A percentile compares a stretch with the other conserved stretches of the same genome.
Conservation (phyloP, 768 basidiomycete genomes). For the Rhizopogon salebrosus region DNA sequence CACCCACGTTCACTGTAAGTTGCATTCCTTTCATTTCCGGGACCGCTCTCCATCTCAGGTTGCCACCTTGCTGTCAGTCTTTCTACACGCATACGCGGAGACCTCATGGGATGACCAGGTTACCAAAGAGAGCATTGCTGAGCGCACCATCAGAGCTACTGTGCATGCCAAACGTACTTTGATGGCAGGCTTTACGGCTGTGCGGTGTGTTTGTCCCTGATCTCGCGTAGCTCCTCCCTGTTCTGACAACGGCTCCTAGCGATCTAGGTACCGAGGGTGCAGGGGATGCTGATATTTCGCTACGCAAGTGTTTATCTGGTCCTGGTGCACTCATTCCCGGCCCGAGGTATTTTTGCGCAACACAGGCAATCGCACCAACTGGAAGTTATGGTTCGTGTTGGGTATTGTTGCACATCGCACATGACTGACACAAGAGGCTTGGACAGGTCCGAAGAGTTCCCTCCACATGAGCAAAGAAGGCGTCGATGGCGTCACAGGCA, state of each 20-base stretch:
- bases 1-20: slow-evolving; percentile 51
- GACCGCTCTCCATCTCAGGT: background rate
- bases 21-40: slow-evolving; percentile 5
- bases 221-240: background rate
- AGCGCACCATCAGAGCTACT: slow-evolving; percentile 57
- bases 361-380: slow-evolving; percentile 53
- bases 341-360: slow-evolving; percentile 58
- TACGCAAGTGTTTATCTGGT: slow-evolving; percentile 51
- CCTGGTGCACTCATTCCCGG: slow-evolving; percentile 48
- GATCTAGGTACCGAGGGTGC: slow-evolving; percentile 70
- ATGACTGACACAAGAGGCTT: background rate
- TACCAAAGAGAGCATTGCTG: slow-evolving; percentile 50
- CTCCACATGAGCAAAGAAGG: slow-evolving; percentile 43
- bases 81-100: slow-evolving; percentile 57
- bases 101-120: slow-evolving; percentile 59
- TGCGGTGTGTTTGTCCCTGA: slow-evolving; percentile 35
- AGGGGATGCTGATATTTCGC: slow-evolving; percentile 51
- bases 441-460: slow-evolving; percentile 47
- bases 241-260: slow-evolving; percentile 23
- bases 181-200: slow-evolving; percentile 59
- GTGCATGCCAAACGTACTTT: slow-evolving; percentile 53
- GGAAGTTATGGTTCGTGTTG: slow-evolving; percentile 49
- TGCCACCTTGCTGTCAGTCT: slow-evolving; percentile 33
- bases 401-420: background rate
- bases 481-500: slow-evolving; percentile 52